phyloP scores from a whole-genome alignment of 257 asterid genomes.

The Solanum dulcamara region DNA sequence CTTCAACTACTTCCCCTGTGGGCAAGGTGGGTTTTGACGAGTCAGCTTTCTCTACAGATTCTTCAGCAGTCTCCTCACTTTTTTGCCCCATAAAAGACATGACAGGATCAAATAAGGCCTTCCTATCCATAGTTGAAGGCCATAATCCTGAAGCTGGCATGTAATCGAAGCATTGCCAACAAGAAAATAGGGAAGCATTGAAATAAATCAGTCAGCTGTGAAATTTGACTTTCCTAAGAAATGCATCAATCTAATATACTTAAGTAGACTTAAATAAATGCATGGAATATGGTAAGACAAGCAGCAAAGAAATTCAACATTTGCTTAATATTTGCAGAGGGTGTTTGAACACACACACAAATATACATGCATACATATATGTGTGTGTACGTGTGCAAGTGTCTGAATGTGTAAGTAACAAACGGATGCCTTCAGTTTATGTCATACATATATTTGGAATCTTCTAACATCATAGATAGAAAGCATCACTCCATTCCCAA shows the following conservation, averaged over 20 bases:
- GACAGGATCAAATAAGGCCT: slow-evolving; percentile 59
- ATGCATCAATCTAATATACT: background rate
- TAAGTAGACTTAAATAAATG: slow-evolving; percentile 4
- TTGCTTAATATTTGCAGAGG: background rate
- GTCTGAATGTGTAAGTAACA: background rate
- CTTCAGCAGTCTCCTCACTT: slow-evolving; percentile 34
- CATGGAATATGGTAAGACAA: background rate
- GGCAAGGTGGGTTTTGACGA: slow-evolving; percentile 22
- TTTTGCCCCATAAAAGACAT: slow-evolving; percentile 69
- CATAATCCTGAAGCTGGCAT: slow-evolving; percentile 59
- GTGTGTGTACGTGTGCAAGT: background rate
- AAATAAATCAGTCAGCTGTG: background rate
- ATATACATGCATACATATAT: background rate
- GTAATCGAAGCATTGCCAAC: background rate
- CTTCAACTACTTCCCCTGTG: slow-evolving; percentile 19
- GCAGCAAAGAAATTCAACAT: background rate
- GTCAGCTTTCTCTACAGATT: slow-evolving; percentile 27
- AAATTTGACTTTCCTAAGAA: background rate
- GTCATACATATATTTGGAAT: background rate
- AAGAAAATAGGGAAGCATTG: background rate
- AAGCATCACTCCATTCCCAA: background rate
- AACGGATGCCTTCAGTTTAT: background rate
- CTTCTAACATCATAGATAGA: background rate
- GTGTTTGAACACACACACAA: background rate
- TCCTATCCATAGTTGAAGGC: slow-evolving; percentile 60